Percentiles rank a stretch among this genome's conserved stretches.
Evolutionary conservation across 129 eudicot species (phyloP).

Genomic region (Tagetes patula): DNA sequence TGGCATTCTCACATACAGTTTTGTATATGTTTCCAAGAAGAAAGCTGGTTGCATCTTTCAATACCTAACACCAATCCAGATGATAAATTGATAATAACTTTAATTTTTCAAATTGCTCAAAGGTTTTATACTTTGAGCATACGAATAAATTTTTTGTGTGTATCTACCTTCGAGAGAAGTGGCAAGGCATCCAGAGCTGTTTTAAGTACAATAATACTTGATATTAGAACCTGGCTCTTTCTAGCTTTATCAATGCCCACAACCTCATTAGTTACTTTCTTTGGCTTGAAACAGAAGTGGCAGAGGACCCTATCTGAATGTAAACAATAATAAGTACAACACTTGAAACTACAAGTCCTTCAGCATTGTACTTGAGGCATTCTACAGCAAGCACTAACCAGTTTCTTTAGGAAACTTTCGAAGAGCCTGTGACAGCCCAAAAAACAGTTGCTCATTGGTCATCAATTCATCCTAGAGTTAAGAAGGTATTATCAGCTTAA

Average conservation of each 20-base stretch:
- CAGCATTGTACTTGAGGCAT: not conserved
- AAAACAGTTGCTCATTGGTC: slow-evolving; percentile 96
- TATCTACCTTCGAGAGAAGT: slow-evolving; percentile 77
- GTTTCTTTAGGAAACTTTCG: slow-evolving; percentile 97
- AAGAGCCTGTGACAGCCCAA: slow-evolving; percentile 95
- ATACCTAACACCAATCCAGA: slow-evolving; percentile 51
- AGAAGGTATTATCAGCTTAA: slow-evolving; percentile 12
- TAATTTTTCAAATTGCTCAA: slow-evolving; percentile 8
- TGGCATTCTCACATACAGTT: slow-evolving; percentile 78
- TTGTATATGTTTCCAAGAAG: slow-evolving; percentile 83
- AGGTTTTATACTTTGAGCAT: slow-evolving; percentile 6
- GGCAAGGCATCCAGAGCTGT: slow-evolving; percentile 96
- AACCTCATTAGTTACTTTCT: slow-evolving; percentile 72
- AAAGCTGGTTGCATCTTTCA: slow-evolving; percentile 84
- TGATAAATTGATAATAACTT: not conserved
- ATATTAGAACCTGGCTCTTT: slow-evolving; percentile 81
- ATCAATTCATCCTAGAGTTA: slow-evolving; percentile 82
- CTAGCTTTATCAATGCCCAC: slow-evolving; percentile 63
- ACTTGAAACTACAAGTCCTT: not conserved
- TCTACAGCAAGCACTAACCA: slow-evolving; percentile 44
- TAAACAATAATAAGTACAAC: slow-evolving; percentile 22
- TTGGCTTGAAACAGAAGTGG: slow-evolving; percentile 98
- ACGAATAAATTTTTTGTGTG: not conserved
- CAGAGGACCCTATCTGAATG: slow-evolving; percentile 89
- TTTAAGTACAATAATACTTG: slow-evolving; percentile 92